phyloP scores from a whole-genome alignment of 148 eudicot species.

The Spergularia marina region DNA sequence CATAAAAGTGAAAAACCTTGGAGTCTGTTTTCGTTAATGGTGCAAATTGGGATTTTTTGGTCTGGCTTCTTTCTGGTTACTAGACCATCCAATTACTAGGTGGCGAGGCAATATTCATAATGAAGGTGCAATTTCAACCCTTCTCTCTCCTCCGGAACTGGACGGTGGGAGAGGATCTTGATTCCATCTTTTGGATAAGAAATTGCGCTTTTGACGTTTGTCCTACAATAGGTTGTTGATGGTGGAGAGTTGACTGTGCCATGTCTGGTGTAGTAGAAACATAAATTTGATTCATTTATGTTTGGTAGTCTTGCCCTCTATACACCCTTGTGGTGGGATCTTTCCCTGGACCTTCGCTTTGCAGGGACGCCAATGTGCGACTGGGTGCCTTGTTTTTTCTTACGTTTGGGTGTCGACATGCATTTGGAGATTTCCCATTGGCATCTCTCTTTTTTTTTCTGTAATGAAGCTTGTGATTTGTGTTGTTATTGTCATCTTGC shows the following conservation, averaged over 20 bases:
- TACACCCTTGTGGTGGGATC: too few relatives aligned
- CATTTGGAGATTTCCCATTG: too few relatives aligned
- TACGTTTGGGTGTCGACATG: neutral
- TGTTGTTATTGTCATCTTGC: conserved; percentile 7
- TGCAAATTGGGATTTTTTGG: neutral
- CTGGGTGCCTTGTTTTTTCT: too few relatives aligned
- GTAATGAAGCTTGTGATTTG: neutral
- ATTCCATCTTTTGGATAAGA: neutral
- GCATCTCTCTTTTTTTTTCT: too few relatives aligned
- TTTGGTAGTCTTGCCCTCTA: neutral
- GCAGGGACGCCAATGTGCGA: too few relatives aligned
- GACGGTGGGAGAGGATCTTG: neutral
- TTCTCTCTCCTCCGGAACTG: neutral
- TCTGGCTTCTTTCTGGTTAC: neutral
- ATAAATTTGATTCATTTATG: neutral
- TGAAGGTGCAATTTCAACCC: neutral
- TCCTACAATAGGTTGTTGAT: neutral
- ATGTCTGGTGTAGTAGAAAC: neutral
- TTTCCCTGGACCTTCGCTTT: too few relatives aligned
- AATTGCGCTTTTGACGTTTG: neutral
- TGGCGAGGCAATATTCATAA: too few relatives aligned
- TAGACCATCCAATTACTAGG: neutral
- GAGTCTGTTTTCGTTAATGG: neutral
- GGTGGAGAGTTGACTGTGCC: neutral
- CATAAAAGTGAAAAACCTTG: neutral